A percentile compares a stretch with the other conserved stretches of the same genome.
Conservation (phyloP, 2,329 filamentous ascomycete genomes). For the Cladosporium colombiae region DNA sequence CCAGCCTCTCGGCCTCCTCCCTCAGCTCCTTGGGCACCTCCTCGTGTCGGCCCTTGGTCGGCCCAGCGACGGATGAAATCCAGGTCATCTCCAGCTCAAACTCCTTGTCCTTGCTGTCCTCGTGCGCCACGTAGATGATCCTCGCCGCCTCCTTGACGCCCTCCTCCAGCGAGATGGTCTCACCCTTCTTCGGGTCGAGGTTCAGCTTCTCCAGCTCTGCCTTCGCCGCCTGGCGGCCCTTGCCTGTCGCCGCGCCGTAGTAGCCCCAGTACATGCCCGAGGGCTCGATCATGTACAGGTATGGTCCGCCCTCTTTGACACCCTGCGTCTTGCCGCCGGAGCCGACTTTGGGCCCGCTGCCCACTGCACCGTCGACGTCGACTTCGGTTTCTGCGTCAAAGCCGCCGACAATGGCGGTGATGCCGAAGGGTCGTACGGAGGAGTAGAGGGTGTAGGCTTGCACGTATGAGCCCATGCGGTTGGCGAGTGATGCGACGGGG, state of each 20-base stretch:
- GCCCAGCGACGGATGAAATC: constrained; percentile 82
- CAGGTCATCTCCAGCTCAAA: constrained; percentile 99
- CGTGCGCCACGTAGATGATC: constrained; percentile 96
- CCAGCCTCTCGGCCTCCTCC: constrained; percentile 89
- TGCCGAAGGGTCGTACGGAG: constrained; percentile 92
- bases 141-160: constrained; percentile 94
- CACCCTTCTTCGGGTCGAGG: constrained; percentile 61
- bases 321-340: constrained; percentile 78
- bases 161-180: constrained; percentile 75
- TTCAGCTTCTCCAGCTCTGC: constrained; percentile 98
- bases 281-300: constrained; percentile 98
- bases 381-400: constrained; percentile 87
- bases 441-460: constrained; percentile 98
- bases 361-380: constrained; percentile 88
- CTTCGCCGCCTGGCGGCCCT: constrained; percentile 95
- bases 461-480: constrained; percentile 91
- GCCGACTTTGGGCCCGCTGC: constrained; percentile 73
- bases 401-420: constrained; percentile 90
- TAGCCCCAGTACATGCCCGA: constrained; percentile 98
- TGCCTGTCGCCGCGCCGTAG: constrained; percentile 95
- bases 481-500: constrained; percentile 80
- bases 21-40: constrained; percentile 88
- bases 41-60: constrained; percentile 88
- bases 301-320: constrained; percentile 82
- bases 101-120: constrained; percentile 99